These are phyloP conservation scores for Saccharomycopsis crataegensis DNA, from an alignment of 1,139 yeast genomes.

Conservation along the genomic window DNA sequence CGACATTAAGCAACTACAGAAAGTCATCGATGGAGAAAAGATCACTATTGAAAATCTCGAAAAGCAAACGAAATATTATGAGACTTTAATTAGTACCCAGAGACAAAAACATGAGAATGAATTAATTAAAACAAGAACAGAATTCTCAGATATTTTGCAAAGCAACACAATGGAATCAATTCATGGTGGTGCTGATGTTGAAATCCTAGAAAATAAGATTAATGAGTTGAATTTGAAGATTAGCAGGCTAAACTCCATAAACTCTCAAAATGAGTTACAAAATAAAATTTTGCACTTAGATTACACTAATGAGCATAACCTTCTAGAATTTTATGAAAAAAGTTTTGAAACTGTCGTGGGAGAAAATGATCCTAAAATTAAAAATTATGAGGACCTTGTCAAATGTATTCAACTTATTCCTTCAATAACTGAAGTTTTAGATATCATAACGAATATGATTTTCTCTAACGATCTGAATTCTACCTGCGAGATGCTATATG, in stretches of 20 bases:
- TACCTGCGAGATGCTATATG: too few species aligned
- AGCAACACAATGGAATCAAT: background rate
- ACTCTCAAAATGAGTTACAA: background rate
- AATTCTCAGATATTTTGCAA: background rate
- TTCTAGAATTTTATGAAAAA: background rate
- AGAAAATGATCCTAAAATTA: too few species aligned
- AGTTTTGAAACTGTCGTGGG: background rate
- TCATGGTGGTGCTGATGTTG: background rate
- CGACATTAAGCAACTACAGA: slow-evolving; percentile 36
- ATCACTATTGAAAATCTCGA: slow-evolving; percentile 29
- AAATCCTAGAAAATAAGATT: background rate
- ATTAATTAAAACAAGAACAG: slow-evolving; percentile 1
- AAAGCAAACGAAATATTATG: slow-evolving; percentile 26
- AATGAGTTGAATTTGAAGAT: slow-evolving; percentile 12
- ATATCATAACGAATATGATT: background rate
- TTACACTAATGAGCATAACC: background rate
- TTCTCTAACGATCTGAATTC: too few species aligned
- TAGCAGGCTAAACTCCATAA: slow-evolving; percentile 1
- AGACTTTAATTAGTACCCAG: slow-evolving; percentile 7
- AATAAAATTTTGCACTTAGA: background rate
- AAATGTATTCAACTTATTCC: background rate
- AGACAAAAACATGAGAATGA: slow-evolving; percentile 8
- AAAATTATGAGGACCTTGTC: background rate
- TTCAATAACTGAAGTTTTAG: background rate
- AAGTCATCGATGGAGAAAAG: slow-evolving; percentile 28